phyloP scores from a whole-genome alignment of 2,329 filamentous ascomycete species.

The Trichoderma aggressivum region DNA sequence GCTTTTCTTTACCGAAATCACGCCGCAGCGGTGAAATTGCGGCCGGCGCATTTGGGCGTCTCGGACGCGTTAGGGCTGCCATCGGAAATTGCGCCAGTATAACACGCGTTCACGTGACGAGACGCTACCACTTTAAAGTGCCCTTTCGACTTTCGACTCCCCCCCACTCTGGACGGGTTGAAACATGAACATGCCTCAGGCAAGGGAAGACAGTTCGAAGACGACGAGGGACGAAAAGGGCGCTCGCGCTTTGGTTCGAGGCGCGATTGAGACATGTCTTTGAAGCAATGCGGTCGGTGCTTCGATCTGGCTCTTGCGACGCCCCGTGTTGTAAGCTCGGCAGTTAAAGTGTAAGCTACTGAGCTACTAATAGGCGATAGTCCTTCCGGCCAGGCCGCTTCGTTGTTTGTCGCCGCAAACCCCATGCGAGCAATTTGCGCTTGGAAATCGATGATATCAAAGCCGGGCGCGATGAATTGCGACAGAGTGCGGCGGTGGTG shows the following conservation, averaged over 20 bases:
- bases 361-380: constrained; percentile 15
- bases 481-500: not conserved
- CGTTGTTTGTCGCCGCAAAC: not conserved
- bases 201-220: not conserved
- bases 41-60: not conserved
- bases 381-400: constrained; percentile 8
- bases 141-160: not conserved
- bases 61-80: constrained; percentile 9
- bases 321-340: constrained; percentile 6
- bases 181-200: not conserved
- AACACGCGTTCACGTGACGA: constrained; percentile 19
- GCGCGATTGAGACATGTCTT: constrained; percentile 8
- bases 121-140: not conserved
- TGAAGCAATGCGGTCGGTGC: not conserved
- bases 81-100: constrained; percentile 4
- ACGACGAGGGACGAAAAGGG: not conserved
- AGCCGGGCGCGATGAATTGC: not conserved
- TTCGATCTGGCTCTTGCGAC: not conserved
- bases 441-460: not conserved
- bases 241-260: not conserved
- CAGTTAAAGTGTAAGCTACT: constrained; percentile 15
- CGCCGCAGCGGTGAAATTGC: not conserved
- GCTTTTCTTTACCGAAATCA: not conserved
- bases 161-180: constrained; percentile 9
- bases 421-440: not conserved